Evolutionary conservation across 140 eudicot genomes (phyloP).

Genomic region (Stevia rebaudiana): DNA sequence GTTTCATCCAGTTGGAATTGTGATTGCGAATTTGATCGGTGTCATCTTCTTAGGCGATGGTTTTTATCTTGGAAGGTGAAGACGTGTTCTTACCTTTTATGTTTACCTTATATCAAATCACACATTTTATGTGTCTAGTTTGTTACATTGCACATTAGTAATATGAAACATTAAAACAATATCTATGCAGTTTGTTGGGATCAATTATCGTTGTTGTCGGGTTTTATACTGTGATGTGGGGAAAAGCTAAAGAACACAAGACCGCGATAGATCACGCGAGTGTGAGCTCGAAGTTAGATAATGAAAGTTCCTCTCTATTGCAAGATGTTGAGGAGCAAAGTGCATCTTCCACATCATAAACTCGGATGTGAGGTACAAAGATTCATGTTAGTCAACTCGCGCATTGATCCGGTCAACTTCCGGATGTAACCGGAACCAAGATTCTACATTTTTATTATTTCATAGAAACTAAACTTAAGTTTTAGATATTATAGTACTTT

Average conservation of each 20-base stretch:
- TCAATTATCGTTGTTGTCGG: slow-evolving; percentile 31
- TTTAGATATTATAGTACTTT: no score
- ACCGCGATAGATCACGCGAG: slow-evolving; percentile 1
- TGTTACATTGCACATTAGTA: background rate
- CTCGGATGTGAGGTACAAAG: background rate
- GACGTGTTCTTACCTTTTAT: slow-evolving; percentile 3
- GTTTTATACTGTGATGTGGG: slow-evolving; percentile 57
- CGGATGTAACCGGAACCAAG: background rate
- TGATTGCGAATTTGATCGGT: slow-evolving; percentile 50
- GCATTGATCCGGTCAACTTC: background rate
- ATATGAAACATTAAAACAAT: background rate
- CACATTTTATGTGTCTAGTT: slow-evolving; percentile 6
- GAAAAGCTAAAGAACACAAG: slow-evolving; percentile 37
- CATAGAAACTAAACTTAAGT: no score
- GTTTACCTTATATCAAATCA: background rate
- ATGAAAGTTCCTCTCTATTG: slow-evolving; percentile 42
- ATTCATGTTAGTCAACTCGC: background rate
- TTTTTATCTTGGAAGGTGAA: slow-evolving; percentile 73
- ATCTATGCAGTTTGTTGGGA: slow-evolving; percentile 42
- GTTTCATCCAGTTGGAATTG: slow-evolving; percentile 77
- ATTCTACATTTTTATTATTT: background rate
- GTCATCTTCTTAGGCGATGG: slow-evolving; percentile 54
- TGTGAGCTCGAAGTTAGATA: slow-evolving; percentile 14
- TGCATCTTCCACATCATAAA: slow-evolving; percentile 9
- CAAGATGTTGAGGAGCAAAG: slow-evolving; percentile 36